phyloP scores from a whole-genome alignment of 805 yeast genomes.

The Brettanomyces bruxellensis region DNA sequence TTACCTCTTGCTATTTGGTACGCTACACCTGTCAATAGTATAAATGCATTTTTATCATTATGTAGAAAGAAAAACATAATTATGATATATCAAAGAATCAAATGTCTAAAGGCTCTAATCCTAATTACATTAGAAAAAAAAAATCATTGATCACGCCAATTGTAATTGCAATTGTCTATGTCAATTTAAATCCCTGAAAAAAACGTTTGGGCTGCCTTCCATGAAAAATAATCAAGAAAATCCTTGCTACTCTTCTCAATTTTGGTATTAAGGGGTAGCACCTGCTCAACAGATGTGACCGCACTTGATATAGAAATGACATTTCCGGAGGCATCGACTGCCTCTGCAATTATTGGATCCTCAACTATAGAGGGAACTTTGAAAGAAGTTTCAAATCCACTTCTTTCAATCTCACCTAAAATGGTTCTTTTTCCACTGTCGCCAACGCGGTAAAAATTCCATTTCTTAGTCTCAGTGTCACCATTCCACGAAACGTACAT shows the following conservation, averaged over 20 bases:
- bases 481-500: constrained; percentile 31
- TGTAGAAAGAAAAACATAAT: too few relatives aligned
- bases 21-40: too few relatives aligned
- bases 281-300: constrained; percentile 5
- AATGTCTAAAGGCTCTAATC: too few relatives aligned
- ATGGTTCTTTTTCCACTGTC: constrained; percentile 6
- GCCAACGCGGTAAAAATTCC: constrained; percentile 21
- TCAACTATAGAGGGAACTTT: background rate
- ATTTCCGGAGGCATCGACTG: constrained; percentile 10
- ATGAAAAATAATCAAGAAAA: background rate
- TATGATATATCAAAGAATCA: too few relatives aligned
- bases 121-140: too few relatives aligned
- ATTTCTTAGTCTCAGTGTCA: constrained; percentile 25
- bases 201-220: background rate
- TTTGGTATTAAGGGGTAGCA: background rate
- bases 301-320: constrained; percentile 11
- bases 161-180: too few relatives aligned
- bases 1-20: too few relatives aligned
- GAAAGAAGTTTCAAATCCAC: constrained; percentile 24
- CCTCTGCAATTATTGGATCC: constrained; percentile 10
- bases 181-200: too few relatives aligned
- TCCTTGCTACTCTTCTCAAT: background rate
- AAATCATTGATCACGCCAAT: too few relatives aligned
- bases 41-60: too few relatives aligned
- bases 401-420: constrained; percentile 14